Evolutionary conservation across 169 alveolate species (phyloP), one percentile per base, ranked within the genome.

Genomic region (Babesia microti): DNA sequence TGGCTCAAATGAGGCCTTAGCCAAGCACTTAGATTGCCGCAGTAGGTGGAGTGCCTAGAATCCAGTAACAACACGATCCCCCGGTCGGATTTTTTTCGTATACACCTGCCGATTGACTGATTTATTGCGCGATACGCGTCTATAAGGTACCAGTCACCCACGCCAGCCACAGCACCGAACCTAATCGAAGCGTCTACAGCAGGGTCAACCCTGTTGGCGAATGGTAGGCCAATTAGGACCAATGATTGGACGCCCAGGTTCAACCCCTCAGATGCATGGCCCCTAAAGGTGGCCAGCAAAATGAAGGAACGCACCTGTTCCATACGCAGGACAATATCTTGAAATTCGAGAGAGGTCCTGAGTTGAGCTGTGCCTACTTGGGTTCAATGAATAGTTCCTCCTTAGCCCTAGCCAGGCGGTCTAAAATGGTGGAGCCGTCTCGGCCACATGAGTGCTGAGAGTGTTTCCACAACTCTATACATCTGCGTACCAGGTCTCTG

Each of bases 91-190:
- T 67, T 79, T 76, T 89, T 96, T 24, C 98, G 81, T 27, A 93
- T 87, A 23, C 91, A 94, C 47, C 98, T 79, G 27, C 98, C 98
- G 12, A 93, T 76, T 2, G 97, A 86, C 63, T 93, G 93, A 66
- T 93, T 93, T 18, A 87, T 89, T 11, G 96, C 92, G 44, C 97
- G 74, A 35, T 83, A 83, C 1, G 97, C 94, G 48, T 89, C 88
- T 51, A 83, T 75, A 39, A 72, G 55, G 76, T 91, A 89, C 97
- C 97, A 92, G 33, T 81, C 83, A 27, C 55, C 43, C 24, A 21
- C 11, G 4, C 44, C 30, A 4, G 21, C 12, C 27, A 48, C 47
- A 11, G 23, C 34, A 44, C 48, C 36, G 44, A 37, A 57, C 47
- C 70, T 32, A 30, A 59, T 32, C 14, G 70, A 26, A 26, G 36